Base-by-base conservation (phyloP, 345 rosid genomes). In the Hibiscus tridactylites region DNA sequence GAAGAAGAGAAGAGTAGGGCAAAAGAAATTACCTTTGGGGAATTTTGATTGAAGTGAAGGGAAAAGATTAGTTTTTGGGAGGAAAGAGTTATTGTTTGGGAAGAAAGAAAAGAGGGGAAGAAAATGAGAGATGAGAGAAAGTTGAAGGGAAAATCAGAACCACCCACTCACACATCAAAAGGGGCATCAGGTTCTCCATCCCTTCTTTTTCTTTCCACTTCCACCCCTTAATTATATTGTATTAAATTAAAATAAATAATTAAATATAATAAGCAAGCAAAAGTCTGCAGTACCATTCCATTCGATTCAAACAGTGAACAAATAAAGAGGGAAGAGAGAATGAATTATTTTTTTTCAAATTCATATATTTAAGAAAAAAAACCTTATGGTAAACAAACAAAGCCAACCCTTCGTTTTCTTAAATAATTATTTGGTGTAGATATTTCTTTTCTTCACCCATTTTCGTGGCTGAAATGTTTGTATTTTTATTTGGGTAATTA, bases 141-240 rank as follows among this genome's bases (percentile, higher is more conserved):
- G 54, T 29, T 3, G 6, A 12, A 52, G 15, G 16, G 33, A 75
- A 79, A 70, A 79, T 24, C 81, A 84, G 77, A 83, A 84, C 86
- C 89, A 85, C 86, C 86, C 92, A 88, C 87, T 84, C 75, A 69
- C 82, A 77, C 92, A 84, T 88, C 88, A 85, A 80, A 80, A 82
- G 79, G 83, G 37, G 88, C 82, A 88, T 83, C 89, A 74, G 83
- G 84, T 81, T 58, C 62, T 28, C 61, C 26, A 6, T 39, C 44
- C 44, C 44, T 39, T 57, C 8, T 21, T 54, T 54, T 54, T 19
- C 61, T 3, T 57, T 9, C 61, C 61, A 57, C 61, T 54, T 19
- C 59, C 59, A 6, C 59, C 59, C 59, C 8, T 17, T 6, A 19
- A 57, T 57, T 21, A 21, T 3, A 49, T 2, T 47, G 13, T 2